These are phyloP conservation scores for Andrographis paniculata DNA, from an alignment of 305 asterid species.

Conservation along the genomic window DNA sequence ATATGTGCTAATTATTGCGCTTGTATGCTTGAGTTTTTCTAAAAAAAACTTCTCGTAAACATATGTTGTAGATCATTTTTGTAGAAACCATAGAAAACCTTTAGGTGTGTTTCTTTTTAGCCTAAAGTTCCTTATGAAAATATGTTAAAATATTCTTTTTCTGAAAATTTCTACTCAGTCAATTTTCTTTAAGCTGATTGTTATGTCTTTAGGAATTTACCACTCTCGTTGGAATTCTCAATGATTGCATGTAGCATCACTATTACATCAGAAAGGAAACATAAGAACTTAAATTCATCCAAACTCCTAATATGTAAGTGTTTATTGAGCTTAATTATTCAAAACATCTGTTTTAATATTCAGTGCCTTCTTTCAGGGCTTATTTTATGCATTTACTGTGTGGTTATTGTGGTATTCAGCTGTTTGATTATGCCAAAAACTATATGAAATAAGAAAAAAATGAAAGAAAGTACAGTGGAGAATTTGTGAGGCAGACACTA, in stretches of 20 bases:
- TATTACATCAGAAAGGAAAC: constrained; percentile 1
- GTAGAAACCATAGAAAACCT: neutral
- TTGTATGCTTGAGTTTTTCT: too few relatives aligned
- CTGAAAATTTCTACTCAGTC: neutral
- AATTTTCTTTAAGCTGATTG: neutral
- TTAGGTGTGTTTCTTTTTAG: neutral
- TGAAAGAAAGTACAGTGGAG: too few relatives aligned
- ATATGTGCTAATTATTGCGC: too few relatives aligned
- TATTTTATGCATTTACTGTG: too few relatives aligned
- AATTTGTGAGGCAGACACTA: too few relatives aligned
- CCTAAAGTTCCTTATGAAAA: neutral
- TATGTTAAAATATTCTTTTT: neutral
- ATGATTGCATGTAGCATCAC: constrained; percentile 1
- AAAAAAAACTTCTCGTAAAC: too few relatives aligned
- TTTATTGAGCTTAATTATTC: neutral
- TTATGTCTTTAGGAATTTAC: neutral
- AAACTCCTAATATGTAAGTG: neutral
- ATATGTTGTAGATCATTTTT: too few relatives aligned
- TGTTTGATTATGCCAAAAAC: too few relatives aligned
- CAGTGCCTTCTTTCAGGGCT: neutral
- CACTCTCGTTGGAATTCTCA: neutral
- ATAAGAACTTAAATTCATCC: neutral
- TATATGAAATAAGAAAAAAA: too few relatives aligned
- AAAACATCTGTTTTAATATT: neutral
- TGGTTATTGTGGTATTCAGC: too few relatives aligned